Conservation (phyloP, 2,329 filamentous ascomycete species). For the Monilinia polystroma region DNA sequence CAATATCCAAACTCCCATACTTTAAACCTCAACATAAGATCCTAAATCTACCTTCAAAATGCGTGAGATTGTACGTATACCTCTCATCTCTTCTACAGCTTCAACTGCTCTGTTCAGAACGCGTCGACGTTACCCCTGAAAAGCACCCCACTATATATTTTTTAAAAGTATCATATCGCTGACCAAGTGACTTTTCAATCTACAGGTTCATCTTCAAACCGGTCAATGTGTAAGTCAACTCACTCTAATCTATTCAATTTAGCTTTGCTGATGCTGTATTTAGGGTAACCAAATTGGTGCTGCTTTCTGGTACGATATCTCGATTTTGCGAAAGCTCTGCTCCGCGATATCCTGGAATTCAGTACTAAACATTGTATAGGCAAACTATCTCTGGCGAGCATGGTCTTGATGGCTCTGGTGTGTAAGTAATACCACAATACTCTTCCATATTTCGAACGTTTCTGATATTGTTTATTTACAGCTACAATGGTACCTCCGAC, state of each 20-base stretch:
- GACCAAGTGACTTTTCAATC: constrained; percentile 50
- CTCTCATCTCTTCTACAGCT: constrained; percentile 18
- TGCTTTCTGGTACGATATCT: constrained; percentile 82
- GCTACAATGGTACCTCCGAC: constrained; percentile 97
- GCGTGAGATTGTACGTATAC: constrained; percentile 69
- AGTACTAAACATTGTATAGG: constrained; percentile 52
- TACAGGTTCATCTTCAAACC: constrained; percentile 98
- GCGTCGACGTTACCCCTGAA: constrained; percentile 46
- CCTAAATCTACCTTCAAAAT: constrained; percentile 52
- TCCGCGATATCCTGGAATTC: constrained; percentile 37
- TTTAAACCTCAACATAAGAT: constrained; percentile 28
- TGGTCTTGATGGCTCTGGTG: constrained; percentile 94
- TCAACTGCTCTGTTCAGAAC: constrained; percentile 30
- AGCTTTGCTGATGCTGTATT: constrained; percentile 34
- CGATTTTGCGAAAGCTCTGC: constrained; percentile 26
- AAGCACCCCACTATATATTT: constrained; percentile 41
- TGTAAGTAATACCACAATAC: constrained; percentile 59
- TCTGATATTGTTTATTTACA: constrained; percentile 44
- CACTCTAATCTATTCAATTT: constrained; percentile 13
- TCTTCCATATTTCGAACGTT: constrained; percentile 30
- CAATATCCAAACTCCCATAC: constrained; percentile 18
- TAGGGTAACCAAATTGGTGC: constrained; percentile 99
- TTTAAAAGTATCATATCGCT: constrained; percentile 50
- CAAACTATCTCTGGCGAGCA: constrained; percentile 87
- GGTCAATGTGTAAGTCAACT: constrained; percentile 86